Conservation (phyloP, 2,329 filamentous ascomycete genomes). For the Monilinia vaccinii-corymbosi region DNA sequence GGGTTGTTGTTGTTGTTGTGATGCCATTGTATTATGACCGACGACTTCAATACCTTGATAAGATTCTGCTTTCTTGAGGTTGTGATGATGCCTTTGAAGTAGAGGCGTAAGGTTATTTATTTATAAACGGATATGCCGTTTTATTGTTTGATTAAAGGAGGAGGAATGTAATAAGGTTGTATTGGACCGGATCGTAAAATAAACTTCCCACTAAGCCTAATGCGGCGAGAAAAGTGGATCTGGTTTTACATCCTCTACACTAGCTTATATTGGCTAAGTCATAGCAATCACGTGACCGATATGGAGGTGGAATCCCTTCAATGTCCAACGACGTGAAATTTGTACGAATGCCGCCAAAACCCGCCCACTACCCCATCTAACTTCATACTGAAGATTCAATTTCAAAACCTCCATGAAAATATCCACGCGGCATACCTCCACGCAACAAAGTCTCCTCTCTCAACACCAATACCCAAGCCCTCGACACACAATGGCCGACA, state of each 20-base stretch:
- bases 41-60: conserved; percentile 9
- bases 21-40: not conserved
- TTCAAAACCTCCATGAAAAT: not conserved
- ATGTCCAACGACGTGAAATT: too few relatives aligned
- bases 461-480: not conserved
- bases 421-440: not conserved
- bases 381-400: too few relatives aligned
- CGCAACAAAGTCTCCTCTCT: not conserved
- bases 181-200: not conserved
- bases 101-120: not conserved
- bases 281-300: too few relatives aligned
- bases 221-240: not conserved
- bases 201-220: not conserved
- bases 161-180: not conserved
- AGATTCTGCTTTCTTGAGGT: not conserved
- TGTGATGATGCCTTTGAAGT: not conserved
- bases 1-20: not conserved
- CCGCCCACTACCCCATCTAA: too few relatives aligned
- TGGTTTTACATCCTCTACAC: too few relatives aligned
- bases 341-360: too few relatives aligned
- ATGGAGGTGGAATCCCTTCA: too few relatives aligned
- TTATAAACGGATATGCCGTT: conserved; percentile 1
- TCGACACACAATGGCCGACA: conserved; percentile 25
- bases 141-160: not conserved
- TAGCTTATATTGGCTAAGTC: too few relatives aligned